Base-by-base conservation (phyloP, 2,329 filamentous ascomycete genomes). In the Tympanopsis confertula region DNA sequence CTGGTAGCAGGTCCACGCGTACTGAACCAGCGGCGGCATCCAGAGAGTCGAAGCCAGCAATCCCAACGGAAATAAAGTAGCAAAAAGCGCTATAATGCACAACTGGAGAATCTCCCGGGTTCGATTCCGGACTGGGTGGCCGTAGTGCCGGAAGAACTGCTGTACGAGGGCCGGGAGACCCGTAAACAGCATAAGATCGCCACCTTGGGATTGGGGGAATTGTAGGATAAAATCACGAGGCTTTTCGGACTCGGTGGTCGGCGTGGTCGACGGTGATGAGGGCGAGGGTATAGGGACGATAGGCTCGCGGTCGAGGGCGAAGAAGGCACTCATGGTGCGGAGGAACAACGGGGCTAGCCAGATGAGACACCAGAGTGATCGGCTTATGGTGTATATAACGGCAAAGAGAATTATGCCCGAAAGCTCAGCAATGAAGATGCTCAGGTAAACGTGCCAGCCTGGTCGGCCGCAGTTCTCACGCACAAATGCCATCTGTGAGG, bases 111-210 rank as follows among this genome's bases (percentile, higher is more conserved):
- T 28, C 30, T 49, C 44, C 4, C 43, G 41, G 4, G 37, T 2
- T 19, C 44, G 42, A 32, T 42, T 38, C 20, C 44, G 44, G 22
- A 44, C 30, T 12, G 44, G 47, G 32, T 48, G 45, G 10, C 45
- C 45, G 22, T 47, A 49, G 39, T 50, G 46, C 5, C 42, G 36
- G 35, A 45, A 44, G 35, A 49, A 50, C 38, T 48, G 47, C 13
- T 42, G 32, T 4, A 46, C 38, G 18, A 40, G 14, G 15, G 32
- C 19, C 24, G 42, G 36, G 14, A 35, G 33, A 4, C 44, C 44
- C 19, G 35, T 28, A 20, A 46, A 37, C 5, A 48, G 20, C 30
- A 48, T 41, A 39, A 49, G 48, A 32, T 42, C 41, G 38, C 45
- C 40, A 10, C 35, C 37, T 5, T 43, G 38, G 10, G 42, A 38